phyloP scores from a whole-genome alignment of 495 filamentous ascomycete genomes.

The Penicillium verhagenii region DNA sequence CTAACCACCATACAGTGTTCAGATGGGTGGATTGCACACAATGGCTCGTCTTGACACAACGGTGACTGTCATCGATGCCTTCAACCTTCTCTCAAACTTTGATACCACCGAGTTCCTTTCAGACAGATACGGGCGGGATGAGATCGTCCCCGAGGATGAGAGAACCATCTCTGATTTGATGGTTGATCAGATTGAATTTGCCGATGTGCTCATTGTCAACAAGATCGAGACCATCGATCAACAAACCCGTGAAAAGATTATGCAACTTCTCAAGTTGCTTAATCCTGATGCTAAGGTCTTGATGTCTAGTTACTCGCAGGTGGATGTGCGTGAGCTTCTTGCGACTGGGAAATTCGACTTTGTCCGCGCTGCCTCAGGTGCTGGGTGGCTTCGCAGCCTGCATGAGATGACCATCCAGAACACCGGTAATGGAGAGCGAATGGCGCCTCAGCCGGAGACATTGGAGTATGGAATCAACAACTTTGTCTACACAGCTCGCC shows the following conservation, averaged over 20 bases:
- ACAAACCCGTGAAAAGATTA: conserved; percentile 38
- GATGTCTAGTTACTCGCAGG: conserved; percentile 41
- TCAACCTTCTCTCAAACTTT: conserved; percentile 57
- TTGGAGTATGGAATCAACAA: conserved; percentile 56
- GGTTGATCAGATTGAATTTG: conserved; percentile 63
- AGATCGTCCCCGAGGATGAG: conserved; percentile 53
- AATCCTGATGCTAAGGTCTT: conserved; percentile 53
- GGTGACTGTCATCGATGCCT: conserved; percentile 58
- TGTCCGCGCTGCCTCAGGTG: conserved; percentile 40
- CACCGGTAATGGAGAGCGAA: conserved; percentile 40
- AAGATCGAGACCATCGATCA: conserved; percentile 48
- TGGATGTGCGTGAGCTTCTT: conserved; percentile 52
- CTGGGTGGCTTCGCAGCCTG: conserved; percentile 50
- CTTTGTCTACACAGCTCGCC: conserved; percentile 52
- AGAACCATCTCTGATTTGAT: conserved; percentile 60
- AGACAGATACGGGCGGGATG: conserved; percentile 43
- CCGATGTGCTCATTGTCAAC: conserved; percentile 58
- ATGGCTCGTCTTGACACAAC: conserved; percentile 58
- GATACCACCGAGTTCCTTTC: conserved; percentile 56
- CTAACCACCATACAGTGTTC: conserved; percentile 29
- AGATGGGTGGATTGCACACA: conserved; percentile 51
- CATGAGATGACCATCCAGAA: conserved; percentile 49
- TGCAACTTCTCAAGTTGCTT: conserved; percentile 43
- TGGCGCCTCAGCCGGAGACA: conserved; percentile 57
- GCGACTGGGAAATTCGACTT: conserved; percentile 49